Conservation (phyloP, 441 rosid species). For the Daphne laureola region DNA sequence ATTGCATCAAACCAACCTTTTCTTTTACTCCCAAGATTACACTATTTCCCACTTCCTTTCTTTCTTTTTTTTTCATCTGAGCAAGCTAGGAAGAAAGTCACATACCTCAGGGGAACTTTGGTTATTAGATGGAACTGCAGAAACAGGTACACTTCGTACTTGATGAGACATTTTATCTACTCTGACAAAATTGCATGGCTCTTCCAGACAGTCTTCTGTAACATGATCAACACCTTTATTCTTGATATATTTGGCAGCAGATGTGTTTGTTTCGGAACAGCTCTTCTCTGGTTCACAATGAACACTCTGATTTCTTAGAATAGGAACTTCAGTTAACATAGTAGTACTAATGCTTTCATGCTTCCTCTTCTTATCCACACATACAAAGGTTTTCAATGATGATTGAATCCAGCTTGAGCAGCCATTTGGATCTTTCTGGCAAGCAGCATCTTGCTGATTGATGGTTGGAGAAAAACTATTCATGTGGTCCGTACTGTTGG, state of each 20-base stretch:
- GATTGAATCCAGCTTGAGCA: conserved; percentile 48
- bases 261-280: conserved; percentile 25
- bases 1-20: no score
- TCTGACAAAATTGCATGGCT: conserved; percentile 26
- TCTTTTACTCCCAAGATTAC: no score
- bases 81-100: conserved; percentile 6
- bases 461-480: conserved; percentile 23
- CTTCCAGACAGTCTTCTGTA: conserved; percentile 24
- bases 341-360: conserved; percentile 44
- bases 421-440: conserved; percentile 25
- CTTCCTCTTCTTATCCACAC: conserved; percentile 78
- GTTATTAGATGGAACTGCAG: conserved; percentile 23
- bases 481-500: conserved; percentile 23
- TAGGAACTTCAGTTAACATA: conserved; percentile 64
- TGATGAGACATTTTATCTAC: conserved; percentile 23
- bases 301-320: conserved; percentile 51
- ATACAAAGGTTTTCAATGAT: conserved; percentile 55
- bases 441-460: conserved; percentile 24
- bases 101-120: conserved; percentile 43
- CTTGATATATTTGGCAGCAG: conserved; percentile 23
- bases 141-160: conserved; percentile 19
- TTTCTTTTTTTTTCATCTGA: conserved; percentile 2
- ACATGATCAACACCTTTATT: conserved; percentile 26
- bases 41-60: no score
- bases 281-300: conserved; percentile 25